phyloP scores from a whole-genome alignment of 768 basidiomycete genomes.

The Harrya chromipes region DNA sequence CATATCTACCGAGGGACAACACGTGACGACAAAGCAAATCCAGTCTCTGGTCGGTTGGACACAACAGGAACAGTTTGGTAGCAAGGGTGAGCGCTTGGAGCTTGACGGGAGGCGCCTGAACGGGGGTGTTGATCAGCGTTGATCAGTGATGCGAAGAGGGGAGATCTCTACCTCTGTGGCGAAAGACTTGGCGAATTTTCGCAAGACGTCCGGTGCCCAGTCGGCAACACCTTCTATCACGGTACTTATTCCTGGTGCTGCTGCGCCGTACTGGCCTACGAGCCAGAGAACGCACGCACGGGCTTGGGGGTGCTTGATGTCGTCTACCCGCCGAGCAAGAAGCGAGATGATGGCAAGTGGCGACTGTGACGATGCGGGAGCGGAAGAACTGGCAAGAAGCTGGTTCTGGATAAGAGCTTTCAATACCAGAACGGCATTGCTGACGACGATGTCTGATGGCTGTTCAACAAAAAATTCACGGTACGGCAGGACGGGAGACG shows the following conservation, averaged over 20 bases:
- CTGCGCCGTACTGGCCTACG: constrained; percentile 81
- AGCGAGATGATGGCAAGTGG: constrained; percentile 72
- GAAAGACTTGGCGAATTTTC: constrained; percentile 77
- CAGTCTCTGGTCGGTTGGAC: constrained; percentile 49
- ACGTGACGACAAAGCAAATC: constrained; percentile 65
- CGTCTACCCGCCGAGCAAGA: constrained; percentile 74
- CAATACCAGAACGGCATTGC: constrained; percentile 78
- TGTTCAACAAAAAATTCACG: constrained; percentile 3
- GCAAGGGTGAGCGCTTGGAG: constrained; percentile 84
- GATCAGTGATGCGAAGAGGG: neutral
- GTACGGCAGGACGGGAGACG: constrained; percentile 19
- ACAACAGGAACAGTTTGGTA: constrained; percentile 75
- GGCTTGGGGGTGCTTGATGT: constrained; percentile 75
- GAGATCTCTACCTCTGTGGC: constrained; percentile 53
- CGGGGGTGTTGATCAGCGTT: neutral
- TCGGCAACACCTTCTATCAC: constrained; percentile 57
- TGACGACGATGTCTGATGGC: constrained; percentile 67
- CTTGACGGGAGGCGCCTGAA: constrained; percentile 65
- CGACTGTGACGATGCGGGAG: constrained; percentile 29
- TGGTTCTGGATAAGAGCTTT: constrained; percentile 80
- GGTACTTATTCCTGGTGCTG: constrained; percentile 31
- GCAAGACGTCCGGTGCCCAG: constrained; percentile 88
- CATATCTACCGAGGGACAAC: constrained; percentile 83
- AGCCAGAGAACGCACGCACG: constrained; percentile 91
- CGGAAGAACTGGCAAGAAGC: constrained; percentile 37